phyloP scores from a whole-genome alignment of 2,329 filamentous ascomycete genomes.

The Epichloe baconii region DNA sequence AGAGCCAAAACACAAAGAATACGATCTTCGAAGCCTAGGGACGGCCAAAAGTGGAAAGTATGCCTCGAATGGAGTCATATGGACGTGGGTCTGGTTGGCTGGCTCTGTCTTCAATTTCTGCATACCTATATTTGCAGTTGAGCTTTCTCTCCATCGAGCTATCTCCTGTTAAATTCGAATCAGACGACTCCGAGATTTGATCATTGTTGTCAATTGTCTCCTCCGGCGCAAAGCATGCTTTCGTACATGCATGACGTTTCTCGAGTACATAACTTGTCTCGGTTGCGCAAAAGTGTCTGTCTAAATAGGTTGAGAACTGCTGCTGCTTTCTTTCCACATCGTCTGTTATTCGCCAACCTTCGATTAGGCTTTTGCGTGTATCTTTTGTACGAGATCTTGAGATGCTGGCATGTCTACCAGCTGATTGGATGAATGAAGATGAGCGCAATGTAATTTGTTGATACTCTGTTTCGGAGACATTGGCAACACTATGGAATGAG shows the following conservation, averaged over 20 bases:
- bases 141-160: not conserved
- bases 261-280: not conserved
- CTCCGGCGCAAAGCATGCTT: not conserved
- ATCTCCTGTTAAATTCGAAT: not conserved
- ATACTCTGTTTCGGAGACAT: not conserved
- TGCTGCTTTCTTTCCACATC: not conserved
- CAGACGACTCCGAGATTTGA: not conserved
- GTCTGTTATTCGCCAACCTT: slow-evolving; percentile 10
- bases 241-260: not conserved
- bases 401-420: not conserved
- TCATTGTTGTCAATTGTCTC: not conserved
- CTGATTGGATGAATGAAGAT: not conserved
- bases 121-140: not conserved
- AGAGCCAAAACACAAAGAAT: slow-evolving; percentile 46
- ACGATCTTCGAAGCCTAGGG: slow-evolving; percentile 37
- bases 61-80: slow-evolving; percentile 6
- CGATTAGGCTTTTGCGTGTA: slow-evolving; percentile 39
- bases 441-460: not conserved
- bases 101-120: not conserved
- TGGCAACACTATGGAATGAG: no score
- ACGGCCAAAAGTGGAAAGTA: slow-evolving; percentile 48
- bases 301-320: slow-evolving; percentile 4
- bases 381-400: slow-evolving; percentile 28
- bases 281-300: not conserved
- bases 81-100: not conserved